These are phyloP conservation scores for Chloranthus sessilifolius DNA, from an alignment of 164 flowering plant genomes.

Conservation along the genomic window DNA sequence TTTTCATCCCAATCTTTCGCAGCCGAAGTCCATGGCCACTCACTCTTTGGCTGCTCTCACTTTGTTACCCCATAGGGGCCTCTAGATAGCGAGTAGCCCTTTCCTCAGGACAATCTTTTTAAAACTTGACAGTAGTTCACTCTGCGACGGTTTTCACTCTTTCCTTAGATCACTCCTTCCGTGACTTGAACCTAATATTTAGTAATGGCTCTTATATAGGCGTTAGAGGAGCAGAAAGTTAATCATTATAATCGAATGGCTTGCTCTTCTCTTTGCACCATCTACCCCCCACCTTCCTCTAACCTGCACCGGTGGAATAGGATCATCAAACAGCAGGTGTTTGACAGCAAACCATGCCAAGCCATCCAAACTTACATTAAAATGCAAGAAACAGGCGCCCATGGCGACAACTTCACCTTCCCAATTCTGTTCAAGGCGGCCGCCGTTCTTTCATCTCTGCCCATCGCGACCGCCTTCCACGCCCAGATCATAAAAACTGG, in stretches of 20 bases:
- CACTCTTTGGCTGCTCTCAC: too few species aligned
- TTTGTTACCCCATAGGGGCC: too few species aligned
- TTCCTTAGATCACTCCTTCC: too few species aligned
- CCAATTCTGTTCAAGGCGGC: conserved; percentile 32
- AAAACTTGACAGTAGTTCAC: too few species aligned
- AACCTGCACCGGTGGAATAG: conserved; percentile 18
- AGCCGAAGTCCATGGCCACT: too few species aligned
- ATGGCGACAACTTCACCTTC: conserved; percentile 31
- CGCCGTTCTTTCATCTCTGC: neutral
- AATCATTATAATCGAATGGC: conserved; percentile 10
- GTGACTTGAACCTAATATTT: too few species aligned
- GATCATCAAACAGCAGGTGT: conserved; percentile 18
- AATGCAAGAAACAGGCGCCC: conserved; percentile 15
- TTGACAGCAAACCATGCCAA: conserved; percentile 11
- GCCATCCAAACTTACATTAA: conserved; percentile 14
- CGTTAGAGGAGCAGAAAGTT: too few species aligned
- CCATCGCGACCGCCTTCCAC: conserved; percentile 24
- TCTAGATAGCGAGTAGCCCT: too few species aligned
- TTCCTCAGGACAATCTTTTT: too few species aligned
- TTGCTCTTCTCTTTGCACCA: neutral
- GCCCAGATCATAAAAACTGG: conserved; percentile 31
- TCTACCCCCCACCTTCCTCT: neutral
- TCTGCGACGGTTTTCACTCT: too few species aligned
- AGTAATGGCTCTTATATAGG: too few species aligned
- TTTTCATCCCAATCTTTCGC: too few species aligned